Percentiles rank a stretch among this genome's conserved stretches.
These are phyloP conservation scores for Phytophthora vignae DNA, from an alignment of 352 stramenopile genomes.

Conservation along the genomic window DNA sequence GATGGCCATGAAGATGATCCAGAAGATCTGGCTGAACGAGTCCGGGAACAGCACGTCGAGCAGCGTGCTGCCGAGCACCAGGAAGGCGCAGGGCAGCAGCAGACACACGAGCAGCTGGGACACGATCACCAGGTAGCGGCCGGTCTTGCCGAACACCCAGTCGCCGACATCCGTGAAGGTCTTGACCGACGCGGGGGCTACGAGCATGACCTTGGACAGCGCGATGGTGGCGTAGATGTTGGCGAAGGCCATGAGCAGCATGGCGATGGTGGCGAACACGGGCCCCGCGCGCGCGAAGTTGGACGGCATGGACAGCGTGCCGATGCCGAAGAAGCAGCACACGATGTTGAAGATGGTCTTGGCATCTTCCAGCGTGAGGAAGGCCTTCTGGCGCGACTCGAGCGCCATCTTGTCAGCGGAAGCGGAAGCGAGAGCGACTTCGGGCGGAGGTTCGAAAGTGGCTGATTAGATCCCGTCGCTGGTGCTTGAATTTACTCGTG, in stretches of 20 bases:
- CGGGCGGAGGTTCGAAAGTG: slow-evolving; percentile 30
- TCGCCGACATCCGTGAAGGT: slow-evolving; percentile 53
- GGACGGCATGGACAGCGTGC: slow-evolving; percentile 56
- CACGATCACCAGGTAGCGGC: slow-evolving; percentile 44
- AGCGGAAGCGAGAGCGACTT: slow-evolving; percentile 1
- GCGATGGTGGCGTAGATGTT: slow-evolving; percentile 53
- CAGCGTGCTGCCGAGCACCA: slow-evolving; percentile 46
- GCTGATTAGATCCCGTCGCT: slow-evolving; percentile 28
- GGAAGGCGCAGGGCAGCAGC: slow-evolving; percentile 41
- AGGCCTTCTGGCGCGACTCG: slow-evolving; percentile 20
- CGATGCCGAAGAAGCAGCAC: slow-evolving; percentile 46
- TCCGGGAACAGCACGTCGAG: slow-evolving; percentile 49
- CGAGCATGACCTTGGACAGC: slow-evolving; percentile 48
- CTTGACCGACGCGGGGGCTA: slow-evolving; percentile 43
- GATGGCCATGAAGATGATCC: slow-evolving; percentile 42
- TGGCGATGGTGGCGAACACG: slow-evolving; percentile 44
- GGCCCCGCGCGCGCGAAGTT: slow-evolving; percentile 58
- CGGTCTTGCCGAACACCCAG: slow-evolving; percentile 42
- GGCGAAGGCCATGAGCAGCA: slow-evolving; percentile 53
- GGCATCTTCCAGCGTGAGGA: slow-evolving; percentile 55
- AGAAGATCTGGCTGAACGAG: slow-evolving; percentile 39
- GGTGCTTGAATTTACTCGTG: slow-evolving; percentile 36
- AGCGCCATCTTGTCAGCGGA: slow-evolving; percentile 18
- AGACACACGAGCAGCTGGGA: slow-evolving; percentile 38
- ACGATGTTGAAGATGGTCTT: slow-evolving; percentile 46